Conservation (phyloP, 2,329 filamentous ascomycete species). For the Metarhizium sp. region DNA sequence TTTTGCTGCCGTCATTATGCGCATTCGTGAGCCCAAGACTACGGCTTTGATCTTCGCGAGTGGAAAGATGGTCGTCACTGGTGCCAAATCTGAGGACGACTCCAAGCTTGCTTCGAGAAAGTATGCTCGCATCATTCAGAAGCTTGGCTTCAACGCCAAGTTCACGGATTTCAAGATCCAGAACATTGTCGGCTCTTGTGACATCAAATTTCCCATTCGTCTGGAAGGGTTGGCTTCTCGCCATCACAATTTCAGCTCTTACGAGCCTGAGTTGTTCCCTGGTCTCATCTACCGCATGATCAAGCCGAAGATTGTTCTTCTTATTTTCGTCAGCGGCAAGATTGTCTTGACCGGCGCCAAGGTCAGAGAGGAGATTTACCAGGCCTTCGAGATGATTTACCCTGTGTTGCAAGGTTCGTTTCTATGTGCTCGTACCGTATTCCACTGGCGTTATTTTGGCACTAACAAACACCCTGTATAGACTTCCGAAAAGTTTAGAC, state of each 20-base stretch:
- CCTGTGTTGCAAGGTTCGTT: conserved; percentile 77
- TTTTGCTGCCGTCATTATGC: conserved; percentile 99
- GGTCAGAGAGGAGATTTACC: conserved; percentile 95
- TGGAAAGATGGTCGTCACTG: conserved; percentile 99
- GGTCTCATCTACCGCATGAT: conserved; percentile 99
- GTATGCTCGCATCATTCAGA: conserved; percentile 98
- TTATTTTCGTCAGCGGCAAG: conserved; percentile 98
- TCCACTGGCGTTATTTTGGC: neutral
- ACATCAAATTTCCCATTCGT: conserved; percentile 98
- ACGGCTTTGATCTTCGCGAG: conserved; percentile 96
- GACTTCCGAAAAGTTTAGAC: conserved; percentile 50
- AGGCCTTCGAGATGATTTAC: conserved; percentile 95
- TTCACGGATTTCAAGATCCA: conserved; percentile 99
- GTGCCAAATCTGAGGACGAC: conserved; percentile 96
- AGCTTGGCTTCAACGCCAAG: conserved; percentile 98
- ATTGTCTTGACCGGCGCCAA: conserved; percentile 97
- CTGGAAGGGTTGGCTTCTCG: conserved; percentile 90
- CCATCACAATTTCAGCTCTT: conserved; percentile 99
- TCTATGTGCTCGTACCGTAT: neutral
- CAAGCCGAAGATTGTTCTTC: conserved; percentile 96
- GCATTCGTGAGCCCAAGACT: conserved; percentile 97
- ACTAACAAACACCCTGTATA: conserved; percentile 12
- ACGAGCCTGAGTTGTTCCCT: conserved; percentile 96
- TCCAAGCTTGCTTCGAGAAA: conserved; percentile 95
- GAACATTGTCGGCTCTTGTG: conserved; percentile 97